A percentile compares a stretch with the other conserved stretches of the same genome.
Evolutionary conservation across 2,329 filamentous ascomycete species (phyloP).

Genomic region (Ramularia endophylla): DNA sequence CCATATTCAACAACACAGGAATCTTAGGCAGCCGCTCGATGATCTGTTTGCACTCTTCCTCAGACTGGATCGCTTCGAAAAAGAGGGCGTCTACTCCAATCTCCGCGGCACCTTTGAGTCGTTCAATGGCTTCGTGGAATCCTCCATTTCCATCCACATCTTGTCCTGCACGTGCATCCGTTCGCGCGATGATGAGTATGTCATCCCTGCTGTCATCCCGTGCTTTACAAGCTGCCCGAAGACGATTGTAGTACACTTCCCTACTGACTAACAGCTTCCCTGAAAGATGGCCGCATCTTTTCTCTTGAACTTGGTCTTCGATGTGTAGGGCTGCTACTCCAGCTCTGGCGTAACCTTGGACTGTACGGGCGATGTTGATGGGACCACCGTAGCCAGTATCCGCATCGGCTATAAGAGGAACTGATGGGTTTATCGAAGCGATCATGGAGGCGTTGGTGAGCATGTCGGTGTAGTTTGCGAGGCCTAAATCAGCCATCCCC

Average conservation of each 20-base stretch:
- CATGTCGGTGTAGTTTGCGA: conserved; percentile 60
- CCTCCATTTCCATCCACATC: conserved; percentile 38
- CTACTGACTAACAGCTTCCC: conserved; percentile 55
- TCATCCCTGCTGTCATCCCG: conserved; percentile 46
- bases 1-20: conserved; percentile 52
- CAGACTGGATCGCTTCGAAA: conserved; percentile 52
- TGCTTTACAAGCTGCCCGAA: conserved; percentile 51
- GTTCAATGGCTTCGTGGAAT: conserved; percentile 50
- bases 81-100: conserved; percentile 56
- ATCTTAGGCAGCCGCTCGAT: conserved; percentile 46
- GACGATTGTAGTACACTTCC: conserved; percentile 49
- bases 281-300: conserved; percentile 58
- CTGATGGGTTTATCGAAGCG: conserved; percentile 49
- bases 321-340: conserved; percentile 57
- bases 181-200: conserved; percentile 60
- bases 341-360: conserved; percentile 31
- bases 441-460: conserved; percentile 59
- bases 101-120: conserved; percentile 47
- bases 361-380: conserved; percentile 25
- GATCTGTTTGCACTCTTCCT: conserved; percentile 46
- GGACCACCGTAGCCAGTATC: conserved; percentile 53
- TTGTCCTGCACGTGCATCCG: conserved; percentile 51
- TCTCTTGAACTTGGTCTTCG: conserved; percentile 58
- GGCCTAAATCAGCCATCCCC: conserved; percentile 57
- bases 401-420: conserved; percentile 57